These are phyloP conservation scores for Penicillium digitatum DNA, from an alignment of 2,329 filamentous ascomycete genomes.

Conservation along the genomic window DNA sequence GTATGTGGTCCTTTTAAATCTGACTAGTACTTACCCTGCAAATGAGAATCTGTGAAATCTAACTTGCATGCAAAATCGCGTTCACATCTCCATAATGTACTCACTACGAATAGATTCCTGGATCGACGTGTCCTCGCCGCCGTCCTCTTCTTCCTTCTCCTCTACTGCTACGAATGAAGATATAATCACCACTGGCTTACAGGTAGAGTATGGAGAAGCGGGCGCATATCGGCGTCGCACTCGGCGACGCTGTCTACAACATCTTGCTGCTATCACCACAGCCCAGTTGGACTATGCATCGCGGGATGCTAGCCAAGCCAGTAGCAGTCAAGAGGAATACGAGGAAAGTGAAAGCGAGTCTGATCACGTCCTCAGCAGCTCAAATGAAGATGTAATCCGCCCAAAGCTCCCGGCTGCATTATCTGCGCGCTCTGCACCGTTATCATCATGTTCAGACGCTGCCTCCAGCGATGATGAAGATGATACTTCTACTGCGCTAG, in stretches of 20 bases:
- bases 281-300: conserved; percentile 41
- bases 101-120: conserved; percentile 72
- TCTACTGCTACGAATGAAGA: conserved; percentile 70
- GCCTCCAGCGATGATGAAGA: conserved; percentile 57
- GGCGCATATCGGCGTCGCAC: conserved; percentile 57
- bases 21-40: conserved; percentile 9
- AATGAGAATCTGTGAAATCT: no score
- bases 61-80: conserved; percentile 16
- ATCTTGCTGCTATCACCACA: conserved; percentile 37
- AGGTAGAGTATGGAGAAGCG: conserved; percentile 59
- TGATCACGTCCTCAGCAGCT: conserved; percentile 64
- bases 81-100: conserved; percentile 35
- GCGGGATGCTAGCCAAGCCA: conserved; percentile 46
- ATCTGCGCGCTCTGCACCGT: conserved; percentile 22
- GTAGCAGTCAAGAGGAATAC: conserved; percentile 88
- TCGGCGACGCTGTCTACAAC: conserved; percentile 43
- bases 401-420: conserved; percentile 23
- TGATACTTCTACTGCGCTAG: conserved; percentile 79
- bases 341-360: conserved; percentile 91
- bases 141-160: conserved; percentile 88
- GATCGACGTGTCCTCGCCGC: conserved; percentile 89
- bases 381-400: conserved; percentile 55
- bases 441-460: conserved; percentile 29
- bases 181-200: conserved; percentile 83
- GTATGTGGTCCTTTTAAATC: conserved; percentile 29